Base-by-base conservation (phyloP, 2,329 filamentous ascomycete species). In the Sporothrix pseudoabietina region DNA sequence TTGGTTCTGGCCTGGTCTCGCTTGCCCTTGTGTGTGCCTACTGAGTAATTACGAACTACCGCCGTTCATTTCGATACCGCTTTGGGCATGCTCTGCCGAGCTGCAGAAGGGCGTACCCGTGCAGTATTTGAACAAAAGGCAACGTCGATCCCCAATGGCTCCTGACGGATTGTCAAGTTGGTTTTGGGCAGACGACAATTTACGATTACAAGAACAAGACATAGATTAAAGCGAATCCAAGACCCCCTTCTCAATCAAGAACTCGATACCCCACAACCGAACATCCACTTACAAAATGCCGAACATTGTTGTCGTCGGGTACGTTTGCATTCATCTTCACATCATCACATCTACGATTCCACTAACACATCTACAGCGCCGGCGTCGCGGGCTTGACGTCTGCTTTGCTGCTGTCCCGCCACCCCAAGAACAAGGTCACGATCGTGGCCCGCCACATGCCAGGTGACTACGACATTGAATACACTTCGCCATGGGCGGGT, bases 391-490 rank as follows among this genome's bases (percentile, higher is more conserved):
- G 86, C 74, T 81, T 88, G 74, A 87, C 86, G 16, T 82, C 84
- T 59, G 86, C 86, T 3, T 79, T 87, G 57, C 78, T 86, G 63
- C 81, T 88, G 47, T 82, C 85, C 6, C 85, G 81, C 76, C 81
- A 81, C 77, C 80, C 82, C 69, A 79, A 77, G 49, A 84, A 86
- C 75, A 79, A 76, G 22, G 80, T 84, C 70, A 82, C 82, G 0
- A 78, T 84, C 0, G 78, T 83, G 2, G 81, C 93, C 5, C 97
- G 95, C 79, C 92, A 97, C 80, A 96, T 97, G 91, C 94, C 94
- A 0, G 94, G 94, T 49, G 94, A 98, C 83, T 96, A 95, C 81
- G 92, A 95, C 77, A 91, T 94, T 77, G 92, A 97, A 84, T 98
- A 97, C 80, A 91, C 93, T 0, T 97, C 93, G 6, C 94, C 93